Base-by-base conservation (phyloP, 306 rosid species). In the Prunus kanzakura region DNA sequence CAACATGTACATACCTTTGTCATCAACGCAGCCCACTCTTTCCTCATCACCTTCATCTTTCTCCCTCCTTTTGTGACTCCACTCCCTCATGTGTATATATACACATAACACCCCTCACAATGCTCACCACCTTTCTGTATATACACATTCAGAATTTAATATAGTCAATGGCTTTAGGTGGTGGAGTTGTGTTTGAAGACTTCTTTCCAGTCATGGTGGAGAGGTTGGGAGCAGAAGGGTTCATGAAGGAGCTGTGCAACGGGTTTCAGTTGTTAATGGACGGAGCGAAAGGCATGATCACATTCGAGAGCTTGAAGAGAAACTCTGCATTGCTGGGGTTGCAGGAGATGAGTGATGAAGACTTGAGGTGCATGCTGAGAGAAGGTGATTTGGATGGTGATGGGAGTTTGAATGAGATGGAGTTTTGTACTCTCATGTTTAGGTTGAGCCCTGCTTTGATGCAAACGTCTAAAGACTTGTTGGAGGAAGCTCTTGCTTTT, bases 381-480 rank as follows among this genome's bases (percentile, higher is more conserved):
- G 97, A 91, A 89, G 97, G 98, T 6, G 98, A 93, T 80, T 57
- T 83, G 61, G 97, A 93, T 74, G 94, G 94, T 0, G 94, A 91
- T 84, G 94, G 89, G 4, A 91, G 89, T 65, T 83, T 93, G 46
- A 76, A 78, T 67, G 93, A 91, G 80, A 88, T 87, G 96, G 98
- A 91, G 80, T 93, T 93, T 60, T 93, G 90, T 46, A 90, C 89
- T 3, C 93, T 93, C 57, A 91, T 91, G 98, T 85, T 93, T 72
- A 87, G 88, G 85, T 55, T 93, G 69, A 93, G 98, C 60, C 98
- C 98, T 81, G 82, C 76, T 49, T 84, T 93, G 83, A 93, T 93
- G 97, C 73, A 78, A 32, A 67, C 69, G 30, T 88, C 94, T 10
- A 84, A 79, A 74, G n/a, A 79, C 2, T 80, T 91, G 50, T 64